Percentiles rank a stretch among this genome's conserved stretches.
These are phyloP conservation scores for Hemerocallis citrina DNA, from an alignment of 106 monocot genomes.

Conservation along the genomic window DNA sequence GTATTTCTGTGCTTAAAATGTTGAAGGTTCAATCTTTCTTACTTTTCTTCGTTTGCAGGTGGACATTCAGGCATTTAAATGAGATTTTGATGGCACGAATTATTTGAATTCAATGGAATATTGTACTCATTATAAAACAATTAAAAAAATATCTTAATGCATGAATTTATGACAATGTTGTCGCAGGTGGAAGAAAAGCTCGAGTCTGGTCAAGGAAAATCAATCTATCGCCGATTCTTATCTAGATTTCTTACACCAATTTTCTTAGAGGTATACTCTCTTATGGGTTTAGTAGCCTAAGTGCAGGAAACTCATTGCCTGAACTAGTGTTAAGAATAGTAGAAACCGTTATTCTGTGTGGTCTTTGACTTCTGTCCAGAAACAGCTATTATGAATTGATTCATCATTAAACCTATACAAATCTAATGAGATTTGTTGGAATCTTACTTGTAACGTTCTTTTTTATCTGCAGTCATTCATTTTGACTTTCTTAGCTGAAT, in stretches of 20 bases:
- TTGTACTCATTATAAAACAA: no score
- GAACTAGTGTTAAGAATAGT: neutral
- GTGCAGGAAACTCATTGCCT: neutral
- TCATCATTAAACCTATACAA: neutral
- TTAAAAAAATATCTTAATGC: no score
- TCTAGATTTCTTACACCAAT: slow-evolving; percentile 96
- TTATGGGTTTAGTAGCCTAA: neutral
- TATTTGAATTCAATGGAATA: no score
- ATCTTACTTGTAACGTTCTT: neutral
- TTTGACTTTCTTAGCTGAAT: slow-evolving; percentile 93
- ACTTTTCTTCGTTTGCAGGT: no score
- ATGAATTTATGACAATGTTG: neutral
- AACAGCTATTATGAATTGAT: neutral
- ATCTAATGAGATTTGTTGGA: neutral
- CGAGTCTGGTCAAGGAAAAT: slow-evolving; percentile 83
- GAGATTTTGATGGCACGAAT: no score
- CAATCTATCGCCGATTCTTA: slow-evolving; percentile 62
- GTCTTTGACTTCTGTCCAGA: no score
- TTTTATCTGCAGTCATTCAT: slow-evolving; percentile 76
- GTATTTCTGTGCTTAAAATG: no score
- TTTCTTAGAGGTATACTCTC: slow-evolving; percentile 67
- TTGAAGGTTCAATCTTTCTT: no score
- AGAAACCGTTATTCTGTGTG: no score
- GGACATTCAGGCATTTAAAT: no score
- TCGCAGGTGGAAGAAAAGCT: slow-evolving; percentile 95